Conservation (phyloP, 192 early-diverging fungal species). For the Gonapodya sp. region DNA sequence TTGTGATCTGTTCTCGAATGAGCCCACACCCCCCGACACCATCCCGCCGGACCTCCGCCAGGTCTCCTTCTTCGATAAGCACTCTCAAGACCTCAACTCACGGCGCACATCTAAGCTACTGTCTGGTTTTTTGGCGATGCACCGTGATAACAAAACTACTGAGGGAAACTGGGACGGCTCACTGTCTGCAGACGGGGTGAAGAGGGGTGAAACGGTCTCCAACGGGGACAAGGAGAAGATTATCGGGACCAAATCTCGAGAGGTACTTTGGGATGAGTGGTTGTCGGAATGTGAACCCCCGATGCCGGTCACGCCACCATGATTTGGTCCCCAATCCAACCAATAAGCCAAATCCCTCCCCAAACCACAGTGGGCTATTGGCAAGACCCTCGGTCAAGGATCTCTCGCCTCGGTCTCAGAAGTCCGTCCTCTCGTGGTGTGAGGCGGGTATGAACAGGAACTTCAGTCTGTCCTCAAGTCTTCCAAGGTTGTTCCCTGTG, state of each 20-base stretch:
- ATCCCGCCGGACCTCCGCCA: neutral
- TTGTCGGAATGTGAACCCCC: too few relatives aligned
- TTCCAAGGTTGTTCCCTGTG: neutral
- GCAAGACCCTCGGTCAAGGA: constrained; percentile 6
- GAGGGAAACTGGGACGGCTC: too few relatives aligned
- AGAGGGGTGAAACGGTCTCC: too few relatives aligned
- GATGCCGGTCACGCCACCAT: too few relatives aligned
- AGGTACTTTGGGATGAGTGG: neutral
- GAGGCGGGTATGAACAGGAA: neutral
- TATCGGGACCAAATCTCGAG: neutral
- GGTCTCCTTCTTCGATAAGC: neutral
- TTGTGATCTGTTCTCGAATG: too few relatives aligned
- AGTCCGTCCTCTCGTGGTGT: neutral
- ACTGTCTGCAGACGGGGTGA: too few relatives aligned
- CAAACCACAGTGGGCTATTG: constrained; percentile 5
- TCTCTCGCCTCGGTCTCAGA: neutral
- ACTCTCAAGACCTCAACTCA: neutral
- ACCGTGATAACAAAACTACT: too few relatives aligned
- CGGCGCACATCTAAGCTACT: neutral
- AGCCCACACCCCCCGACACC: too few relatives aligned
- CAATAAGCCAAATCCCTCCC: too few relatives aligned
- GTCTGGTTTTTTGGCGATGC: too few relatives aligned
- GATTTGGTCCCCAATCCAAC: too few relatives aligned
- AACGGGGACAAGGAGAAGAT: too few relatives aligned
- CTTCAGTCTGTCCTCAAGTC: neutral